Base-by-base conservation (phyloP, 2,329 filamentous ascomycete genomes). In the Cladorrhinum sp. region DNA sequence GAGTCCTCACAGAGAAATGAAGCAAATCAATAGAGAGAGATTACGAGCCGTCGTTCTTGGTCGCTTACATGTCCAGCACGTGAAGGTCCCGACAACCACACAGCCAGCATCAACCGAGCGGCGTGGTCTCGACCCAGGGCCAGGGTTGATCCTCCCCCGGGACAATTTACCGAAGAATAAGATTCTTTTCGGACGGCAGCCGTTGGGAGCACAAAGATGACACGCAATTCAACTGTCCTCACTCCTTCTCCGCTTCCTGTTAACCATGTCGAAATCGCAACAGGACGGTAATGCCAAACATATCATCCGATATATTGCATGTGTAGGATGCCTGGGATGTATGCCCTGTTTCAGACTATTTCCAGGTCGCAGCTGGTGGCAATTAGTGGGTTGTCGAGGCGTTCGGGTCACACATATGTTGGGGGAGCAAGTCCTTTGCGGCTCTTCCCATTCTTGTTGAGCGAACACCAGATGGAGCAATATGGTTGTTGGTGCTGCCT, bases 271-370 rank as follows among this genome's bases (percentile, higher is more conserved):
- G 54, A 48, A 58, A 58, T 56, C 51, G 54, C 58, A 53, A 12
- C 52, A 28, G 28, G 28, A 46, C 36, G 30, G 23, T 24, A 48
- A n/a, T 24, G 8, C 20, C 53, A 39, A 28, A 24, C 24, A 16
- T 20, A 20, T 16, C 26, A 28, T 49, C 36, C 24, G 39, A 49
- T n/a, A 6, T 49, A 36, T 49, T 20, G 21, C 33, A 21, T 16
- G 20, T 23, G 18, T 24, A n/a, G 20, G 49, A 54, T 42, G 14
- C 7, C 24, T 16, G 49, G 42, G 36, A 57, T 16, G 54, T 12
- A 26, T 60, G 23, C 21, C 50, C 33, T 51, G 57, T 58, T 59
- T 55, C 53, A 61, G 52, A 30, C 48, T 61, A 55, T 59, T 59
- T 59, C 54, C 48, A 57, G 59, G 21, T 50, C n/a, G 42, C 42